These are phyloP conservation scores for Phoma sp. DNA, from an alignment of 2,329 filamentous ascomycete genomes.

Conservation along the genomic window DNA sequence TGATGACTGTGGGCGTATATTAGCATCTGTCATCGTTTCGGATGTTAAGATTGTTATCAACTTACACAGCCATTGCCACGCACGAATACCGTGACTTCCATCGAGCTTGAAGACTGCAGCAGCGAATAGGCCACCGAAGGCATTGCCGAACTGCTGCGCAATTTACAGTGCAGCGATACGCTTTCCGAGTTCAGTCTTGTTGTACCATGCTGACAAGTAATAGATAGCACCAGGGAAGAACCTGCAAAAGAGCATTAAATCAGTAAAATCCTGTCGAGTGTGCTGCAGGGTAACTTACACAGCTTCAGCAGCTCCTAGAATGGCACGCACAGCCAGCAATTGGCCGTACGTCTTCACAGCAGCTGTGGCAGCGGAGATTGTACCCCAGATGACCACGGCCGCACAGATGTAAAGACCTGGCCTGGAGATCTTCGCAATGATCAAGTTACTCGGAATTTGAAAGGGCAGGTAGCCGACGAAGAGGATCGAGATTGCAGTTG, in stretches of 20 bases:
- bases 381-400: conserved; percentile 29
- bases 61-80: conserved; percentile 38
- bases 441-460: conserved; percentile 29
- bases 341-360: conserved; percentile 26
- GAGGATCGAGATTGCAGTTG: conserved; percentile 61
- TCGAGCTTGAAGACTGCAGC: conserved; percentile 44
- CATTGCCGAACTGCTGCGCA: conserved; percentile 47
- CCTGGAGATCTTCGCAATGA: conserved; percentile 28
- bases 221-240: conserved; percentile 69
- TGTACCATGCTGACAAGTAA: conserved; percentile 70
- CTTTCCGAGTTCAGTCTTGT: conserved; percentile 55
- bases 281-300: conserved; percentile 3
- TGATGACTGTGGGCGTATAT: conserved; percentile 4
- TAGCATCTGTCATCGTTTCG: not conserved
- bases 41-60: not conserved
- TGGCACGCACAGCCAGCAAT: conserved; percentile 29
- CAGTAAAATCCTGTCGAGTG: not conserved
- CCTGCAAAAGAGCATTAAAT: conserved; percentile 10
- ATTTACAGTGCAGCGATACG: conserved; percentile 45
- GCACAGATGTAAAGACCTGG: conserved; percentile 29
- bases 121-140: conserved; percentile 52
- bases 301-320: conserved; percentile 36
- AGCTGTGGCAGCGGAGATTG: conserved; percentile 28
- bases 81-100: conserved; percentile 33
- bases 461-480: conserved; percentile 52